Conservation (phyloP, 257 asterid genomes). For the Solanum pimpinellifolium region DNA sequence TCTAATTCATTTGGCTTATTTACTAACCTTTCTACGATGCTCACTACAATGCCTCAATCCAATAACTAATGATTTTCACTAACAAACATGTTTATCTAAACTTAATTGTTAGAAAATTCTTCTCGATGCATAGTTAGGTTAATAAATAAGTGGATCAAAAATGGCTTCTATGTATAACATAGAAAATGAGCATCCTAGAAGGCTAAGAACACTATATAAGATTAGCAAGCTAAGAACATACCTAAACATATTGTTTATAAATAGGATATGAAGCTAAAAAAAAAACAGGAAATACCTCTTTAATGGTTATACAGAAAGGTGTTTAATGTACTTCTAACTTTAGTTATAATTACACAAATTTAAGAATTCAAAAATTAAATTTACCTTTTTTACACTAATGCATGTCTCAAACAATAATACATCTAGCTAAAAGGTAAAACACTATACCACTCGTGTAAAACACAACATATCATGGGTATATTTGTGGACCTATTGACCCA, state of each 20-base stretch:
- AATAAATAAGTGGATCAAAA: background rate
- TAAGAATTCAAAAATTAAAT: too few relatives aligned
- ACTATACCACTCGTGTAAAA: too few relatives aligned
- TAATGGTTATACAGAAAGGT: too few relatives aligned
- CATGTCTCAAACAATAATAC: too few relatives aligned
- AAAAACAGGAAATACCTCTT: too few relatives aligned
- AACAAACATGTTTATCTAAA: background rate
- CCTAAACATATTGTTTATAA: conserved; percentile 82
- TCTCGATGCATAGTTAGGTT: background rate
- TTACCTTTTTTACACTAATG: too few relatives aligned
- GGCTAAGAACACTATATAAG: background rate
- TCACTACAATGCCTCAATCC: background rate
- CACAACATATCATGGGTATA: too few relatives aligned
- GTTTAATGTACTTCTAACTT: too few relatives aligned
- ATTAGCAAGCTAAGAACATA: conserved; percentile 9
- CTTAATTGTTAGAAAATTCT: background rate
- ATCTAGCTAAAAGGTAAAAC: too few relatives aligned
- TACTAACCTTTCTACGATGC: background rate
- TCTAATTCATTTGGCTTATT: background rate
- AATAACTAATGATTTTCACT: background rate
- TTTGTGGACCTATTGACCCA: too few relatives aligned
- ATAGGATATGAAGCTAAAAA: conserved; percentile 47
- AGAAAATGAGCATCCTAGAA: background rate
- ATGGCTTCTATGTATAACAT: background rate
- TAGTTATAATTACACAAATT: too few relatives aligned